Evolutionary conservation across 2,329 filamentous ascomycete genomes (phyloP).

Genomic region (Colletotrichum tamarilloi): DNA sequence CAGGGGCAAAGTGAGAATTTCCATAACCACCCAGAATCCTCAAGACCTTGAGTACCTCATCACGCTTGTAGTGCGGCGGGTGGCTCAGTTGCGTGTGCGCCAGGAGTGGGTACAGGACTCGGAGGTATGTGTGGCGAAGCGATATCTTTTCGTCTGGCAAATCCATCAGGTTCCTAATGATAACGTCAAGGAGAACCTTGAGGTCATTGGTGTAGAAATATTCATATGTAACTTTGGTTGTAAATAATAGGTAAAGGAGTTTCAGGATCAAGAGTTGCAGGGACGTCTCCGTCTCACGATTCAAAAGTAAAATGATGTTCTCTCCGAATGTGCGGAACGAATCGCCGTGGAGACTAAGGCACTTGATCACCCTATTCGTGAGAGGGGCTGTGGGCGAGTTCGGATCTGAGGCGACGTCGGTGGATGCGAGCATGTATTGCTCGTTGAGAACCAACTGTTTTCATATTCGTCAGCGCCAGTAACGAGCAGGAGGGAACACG

Average conservation of each 20-base stretch:
- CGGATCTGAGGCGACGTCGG: slow-evolving; percentile 58
- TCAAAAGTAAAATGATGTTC: slow-evolving; percentile 94
- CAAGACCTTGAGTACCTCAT: slow-evolving; percentile 83
- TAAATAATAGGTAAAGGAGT: slow-evolving; percentile 94
- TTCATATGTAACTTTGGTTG: slow-evolving; percentile 89
- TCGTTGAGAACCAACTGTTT: slow-evolving; percentile 93
- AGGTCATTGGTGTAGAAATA: slow-evolving; percentile 99
- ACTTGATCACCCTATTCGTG: slow-evolving; percentile 94
- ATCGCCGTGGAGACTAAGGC: slow-evolving; percentile 83
- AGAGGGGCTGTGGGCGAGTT: slow-evolving; percentile 61
- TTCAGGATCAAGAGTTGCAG: slow-evolving; percentile 97
- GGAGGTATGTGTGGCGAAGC: slow-evolving; percentile 91
- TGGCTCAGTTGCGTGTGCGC: slow-evolving; percentile 90
- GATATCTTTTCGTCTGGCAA: slow-evolving; percentile 83
- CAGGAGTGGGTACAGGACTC: slow-evolving; percentile 90
- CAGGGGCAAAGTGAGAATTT: slow-evolving; percentile 81
- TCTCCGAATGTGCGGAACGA: slow-evolving; percentile 95
- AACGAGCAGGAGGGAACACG: slow-evolving; percentile 33
- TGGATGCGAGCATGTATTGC: slow-evolving; percentile 91
- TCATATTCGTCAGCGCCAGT: not conserved
- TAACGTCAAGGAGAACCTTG: slow-evolving; percentile 92
- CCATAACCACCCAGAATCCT: slow-evolving; percentile 75
- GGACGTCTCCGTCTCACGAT: slow-evolving; percentile 93
- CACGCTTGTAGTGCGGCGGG: slow-evolving; percentile 90
- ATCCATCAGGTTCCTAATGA: slow-evolving; percentile 96